Evolutionary conservation across 108 stramenopile genomes (phyloP), one percentile per base, ranked within the genome.

Genomic region (Nitzschia inconspicua): DNA sequence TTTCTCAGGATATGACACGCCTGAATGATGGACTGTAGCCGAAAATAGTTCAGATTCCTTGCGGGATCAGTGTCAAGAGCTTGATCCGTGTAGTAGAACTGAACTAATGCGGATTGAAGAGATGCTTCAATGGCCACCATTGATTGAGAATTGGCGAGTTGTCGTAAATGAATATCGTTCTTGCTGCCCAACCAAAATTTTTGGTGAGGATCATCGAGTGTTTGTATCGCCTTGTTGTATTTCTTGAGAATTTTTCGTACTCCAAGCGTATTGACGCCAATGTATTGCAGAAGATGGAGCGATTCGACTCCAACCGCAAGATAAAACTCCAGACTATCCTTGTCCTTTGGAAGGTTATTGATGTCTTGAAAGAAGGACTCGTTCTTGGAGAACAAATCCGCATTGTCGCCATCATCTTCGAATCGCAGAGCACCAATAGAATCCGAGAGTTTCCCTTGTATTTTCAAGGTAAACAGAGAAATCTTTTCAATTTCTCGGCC

Each of bases 161-260:
- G 73, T 47, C 61, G 69, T 14, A 84, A 51, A 40, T 79, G 76
- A 39, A 43, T 53, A 65, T 78, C 66, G 29, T 49, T 31, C 4
- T 58, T 58, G 30, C 36, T 60, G 29, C 43, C 48, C 42, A 58
- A 47, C 41, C 66, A 28, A 64, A 19, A 37, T 50, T 58, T 39
- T 40, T 65, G 46, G 37, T 63, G 52, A 30, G 47, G 37, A 55
- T 76, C 30, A 28, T 60, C 46, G 48, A 66, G 58, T 20, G 22
- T 29, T 37, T 66, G 61, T 27, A 72, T 42, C 9, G 69, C 59
- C 48, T 85, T 85, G 41, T 79, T 68, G 53, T 83, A 77, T 47
- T 87, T 87, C 36, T 87, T 87, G 25, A 76, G 60, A 29, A 87
- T 83, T 57, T 87, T 87, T 34, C 82, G 63, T n/a, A 80, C 63